Conservation (phyloP, 2,329 filamentous ascomycete genomes). For the Fusarium verticillioides region DNA sequence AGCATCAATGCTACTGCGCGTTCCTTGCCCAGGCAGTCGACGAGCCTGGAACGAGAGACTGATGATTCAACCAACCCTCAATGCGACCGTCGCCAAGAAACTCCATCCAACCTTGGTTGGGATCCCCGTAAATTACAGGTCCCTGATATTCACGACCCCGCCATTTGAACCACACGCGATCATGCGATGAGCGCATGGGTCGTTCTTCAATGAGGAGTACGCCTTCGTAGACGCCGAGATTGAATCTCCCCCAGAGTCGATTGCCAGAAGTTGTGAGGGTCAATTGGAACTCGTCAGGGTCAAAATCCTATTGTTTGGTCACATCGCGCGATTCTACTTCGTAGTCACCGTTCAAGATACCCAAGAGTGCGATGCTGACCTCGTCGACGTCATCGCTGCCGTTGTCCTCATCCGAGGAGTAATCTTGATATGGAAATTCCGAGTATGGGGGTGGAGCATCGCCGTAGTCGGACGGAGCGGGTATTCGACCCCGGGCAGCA, state of each 20-base stretch:
- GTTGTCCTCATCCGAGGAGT: not conserved
- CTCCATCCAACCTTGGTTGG: conserved; percentile 47
- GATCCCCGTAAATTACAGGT: conserved; percentile 42
- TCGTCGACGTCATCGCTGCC: conserved; percentile 18
- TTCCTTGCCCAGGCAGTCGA: conserved; percentile 43
- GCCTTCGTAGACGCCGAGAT: conserved; percentile 55
- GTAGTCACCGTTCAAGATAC: conserved; percentile 59
- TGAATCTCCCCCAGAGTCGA: conserved; percentile 59
- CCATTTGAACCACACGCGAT: conserved; percentile 49
- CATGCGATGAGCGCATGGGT: conserved; percentile 47
- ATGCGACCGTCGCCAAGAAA: conserved; percentile 54
- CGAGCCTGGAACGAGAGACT: conserved; percentile 42
- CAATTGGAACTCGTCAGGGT: conserved; percentile 46
- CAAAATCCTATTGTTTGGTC: conserved; percentile 40
- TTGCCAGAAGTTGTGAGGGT: conserved; percentile 53
- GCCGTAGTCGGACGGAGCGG: not conserved
- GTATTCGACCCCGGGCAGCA: conserved; percentile 38
- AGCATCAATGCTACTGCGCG: conserved; percentile 45
- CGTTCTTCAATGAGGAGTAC: conserved; percentile 55
- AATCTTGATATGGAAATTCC: conserved; percentile 7
- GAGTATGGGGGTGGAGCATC: conserved; percentile 35
- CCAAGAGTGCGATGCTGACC: conserved; percentile 39
- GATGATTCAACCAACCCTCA: conserved; percentile 46
- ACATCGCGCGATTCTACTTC: conserved; percentile 47
- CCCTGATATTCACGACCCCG: conserved; percentile 50